A percentile compares a stretch with the other conserved stretches of the same genome.
Evolutionary conservation across 1,139 yeast species (phyloP).

Genomic region (Arxiozyma bovina): DNA sequence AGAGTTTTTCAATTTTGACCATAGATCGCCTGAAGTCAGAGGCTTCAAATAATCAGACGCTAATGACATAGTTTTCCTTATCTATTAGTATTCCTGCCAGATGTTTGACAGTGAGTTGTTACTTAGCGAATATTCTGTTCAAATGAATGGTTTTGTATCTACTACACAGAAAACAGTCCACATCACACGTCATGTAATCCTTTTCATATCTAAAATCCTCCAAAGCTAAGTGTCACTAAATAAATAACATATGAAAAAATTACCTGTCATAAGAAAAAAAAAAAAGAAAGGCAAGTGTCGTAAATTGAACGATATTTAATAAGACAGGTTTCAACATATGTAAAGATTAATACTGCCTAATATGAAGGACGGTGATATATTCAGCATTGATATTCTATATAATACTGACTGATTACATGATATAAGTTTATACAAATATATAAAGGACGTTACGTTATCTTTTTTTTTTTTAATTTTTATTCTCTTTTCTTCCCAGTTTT

Average conservation of each 20-base stretch:
- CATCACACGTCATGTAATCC: not conserved
- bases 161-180: not conserved
- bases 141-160: not conserved
- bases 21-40: slow-evolving; percentile 17
- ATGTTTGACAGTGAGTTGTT: no score
- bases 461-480: slow-evolving; percentile 4
- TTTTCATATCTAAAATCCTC: not conserved
- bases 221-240: not conserved
- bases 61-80: not conserved
- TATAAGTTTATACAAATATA: not conserved
- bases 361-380: no score
- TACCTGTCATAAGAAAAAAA: no score
- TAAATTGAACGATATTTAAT: no score
- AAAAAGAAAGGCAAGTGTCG: no score
- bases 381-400: no score
- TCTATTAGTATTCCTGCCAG: not conserved
- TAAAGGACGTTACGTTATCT: not conserved
- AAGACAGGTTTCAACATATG: no score
- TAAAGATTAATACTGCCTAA: no score
- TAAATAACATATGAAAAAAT: no score
- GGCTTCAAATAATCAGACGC: slow-evolving; percentile 6
- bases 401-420: not conserved
- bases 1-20: slow-evolving; percentile 29
- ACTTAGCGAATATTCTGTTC: not conserved
- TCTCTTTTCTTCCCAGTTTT: no score